Conservation (phyloP, 164 flowering plant species). For the Chimonanthus praecox region DNA sequence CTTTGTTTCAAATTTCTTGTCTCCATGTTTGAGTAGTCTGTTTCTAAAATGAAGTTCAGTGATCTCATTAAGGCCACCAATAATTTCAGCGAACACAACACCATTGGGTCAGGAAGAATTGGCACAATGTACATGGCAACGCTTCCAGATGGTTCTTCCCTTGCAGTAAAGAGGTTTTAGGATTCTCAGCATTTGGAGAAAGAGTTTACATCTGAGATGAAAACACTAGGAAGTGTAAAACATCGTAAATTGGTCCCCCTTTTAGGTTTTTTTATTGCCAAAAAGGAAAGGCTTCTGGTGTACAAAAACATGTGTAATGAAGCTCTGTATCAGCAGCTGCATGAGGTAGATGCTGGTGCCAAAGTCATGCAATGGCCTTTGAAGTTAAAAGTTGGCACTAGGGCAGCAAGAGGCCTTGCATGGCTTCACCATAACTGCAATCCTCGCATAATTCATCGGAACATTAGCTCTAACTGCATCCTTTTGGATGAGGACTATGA, state of each 20-base stretch:
- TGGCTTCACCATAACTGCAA: conserved; percentile 27
- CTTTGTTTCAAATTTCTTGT: conserved; percentile 11
- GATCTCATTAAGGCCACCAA: conserved; percentile 23
- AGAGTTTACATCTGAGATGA: conserved; percentile 22
- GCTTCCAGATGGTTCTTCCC: conserved; percentile 20
- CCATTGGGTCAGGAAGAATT: conserved; percentile 18
- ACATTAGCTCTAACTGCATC: conserved; percentile 22
- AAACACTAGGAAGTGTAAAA: conserved; percentile 15
- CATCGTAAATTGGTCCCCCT: conserved; percentile 22
- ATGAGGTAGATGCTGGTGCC: conserved; percentile 7
- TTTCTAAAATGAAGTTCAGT: conserved; percentile 16
- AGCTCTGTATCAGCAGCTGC: conserved; percentile 23
- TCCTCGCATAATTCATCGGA: conserved; percentile 18
- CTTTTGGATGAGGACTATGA: conserved; percentile 22
- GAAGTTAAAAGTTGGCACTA: conserved; percentile 17
- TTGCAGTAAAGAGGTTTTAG: conserved; percentile 19
- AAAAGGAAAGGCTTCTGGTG: conserved; percentile 32
- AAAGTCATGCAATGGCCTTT: conserved; percentile 17
- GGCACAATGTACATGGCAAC: conserved; percentile 22
- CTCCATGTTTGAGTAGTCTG: conserved; percentile 19
- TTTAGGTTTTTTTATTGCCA: conserved; percentile 31
- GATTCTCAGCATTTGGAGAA: conserved; percentile 21
- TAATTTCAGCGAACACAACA: conserved; percentile 18
- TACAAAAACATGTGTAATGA: conserved; percentile 32
- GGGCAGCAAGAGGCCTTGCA: conserved; percentile 23